phyloP scores from a whole-genome alignment of 2,329 filamentous ascomycete genomes.

The Sporothrix luriei region DNA sequence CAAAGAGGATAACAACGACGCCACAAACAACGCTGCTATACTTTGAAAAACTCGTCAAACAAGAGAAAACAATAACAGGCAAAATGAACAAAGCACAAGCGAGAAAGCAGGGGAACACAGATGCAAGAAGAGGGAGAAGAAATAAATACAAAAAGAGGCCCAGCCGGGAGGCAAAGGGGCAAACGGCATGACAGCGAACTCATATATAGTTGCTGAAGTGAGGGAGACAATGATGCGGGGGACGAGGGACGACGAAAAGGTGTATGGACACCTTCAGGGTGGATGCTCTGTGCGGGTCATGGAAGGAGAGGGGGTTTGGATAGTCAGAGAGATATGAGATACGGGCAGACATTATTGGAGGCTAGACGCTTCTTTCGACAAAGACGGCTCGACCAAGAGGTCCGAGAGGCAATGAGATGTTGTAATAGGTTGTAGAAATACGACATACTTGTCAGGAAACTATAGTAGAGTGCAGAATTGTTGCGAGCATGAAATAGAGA shows the following conservation, averaged over 20 bases:
- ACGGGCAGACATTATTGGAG: neutral
- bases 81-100: slow-evolving; percentile 3
- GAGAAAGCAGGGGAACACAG: slow-evolving; percentile 2
- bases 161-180: neutral
- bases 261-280: slow-evolving; percentile 25
- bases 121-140: neutral
- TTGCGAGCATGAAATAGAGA: neutral
- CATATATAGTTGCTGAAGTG: slow-evolving; percentile 18
- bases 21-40: neutral
- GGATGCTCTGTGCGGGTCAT: neutral
- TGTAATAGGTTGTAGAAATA: neutral
- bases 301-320: neutral
- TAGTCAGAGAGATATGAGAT: neutral
- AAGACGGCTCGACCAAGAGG: neutral
- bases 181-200: neutral
- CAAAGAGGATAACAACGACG: neutral
- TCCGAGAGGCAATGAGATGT: neutral
- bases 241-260: slow-evolving; percentile 20
- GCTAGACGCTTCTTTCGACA: neutral
- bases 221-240: neutral
- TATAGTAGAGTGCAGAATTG: neutral
- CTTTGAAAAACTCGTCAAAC: neutral
- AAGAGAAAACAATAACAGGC: neutral
- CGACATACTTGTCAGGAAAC: neutral
- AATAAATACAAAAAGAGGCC: neutral